phyloP scores from a whole-genome alignment of 2,329 filamentous ascomycete genomes.

The Chrysosporium queenslandicum region DNA sequence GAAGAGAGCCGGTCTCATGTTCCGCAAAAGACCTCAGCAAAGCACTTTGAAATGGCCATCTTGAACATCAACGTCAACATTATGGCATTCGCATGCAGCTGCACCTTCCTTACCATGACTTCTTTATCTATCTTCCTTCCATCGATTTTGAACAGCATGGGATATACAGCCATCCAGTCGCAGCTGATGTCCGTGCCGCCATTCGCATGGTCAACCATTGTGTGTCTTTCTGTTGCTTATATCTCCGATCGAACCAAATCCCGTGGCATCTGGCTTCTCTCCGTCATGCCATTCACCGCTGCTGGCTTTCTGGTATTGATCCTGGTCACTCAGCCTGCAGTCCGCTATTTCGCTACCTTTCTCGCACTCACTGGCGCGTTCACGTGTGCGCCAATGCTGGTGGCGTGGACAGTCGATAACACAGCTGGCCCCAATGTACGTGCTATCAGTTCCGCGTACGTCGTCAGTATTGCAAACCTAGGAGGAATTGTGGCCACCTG shows the following conservation, averaged over 20 bases:
- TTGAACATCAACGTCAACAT: slow-evolving; percentile 37
- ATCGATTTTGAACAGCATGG: slow-evolving; percentile 10
- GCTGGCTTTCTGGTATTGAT: slow-evolving; percentile 26
- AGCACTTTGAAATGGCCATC: slow-evolving; percentile 25
- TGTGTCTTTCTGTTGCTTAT: slow-evolving; percentile 8
- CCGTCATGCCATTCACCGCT: slow-evolving; percentile 9
- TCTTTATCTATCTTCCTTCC: slow-evolving; percentile 13
- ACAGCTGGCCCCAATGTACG: slow-evolving; percentile 43
- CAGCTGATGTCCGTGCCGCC: slow-evolving; percentile 11
- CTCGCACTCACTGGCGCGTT: slow-evolving; percentile 32
- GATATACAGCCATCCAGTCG: slow-evolving; percentile 3
- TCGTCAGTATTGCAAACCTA: slow-evolving; percentile 47
- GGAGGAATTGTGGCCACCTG: slow-evolving; percentile 13
- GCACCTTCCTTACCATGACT: slow-evolving; percentile 5
- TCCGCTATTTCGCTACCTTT: slow-evolving; percentile 33
- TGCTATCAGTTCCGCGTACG: slow-evolving; percentile 48
- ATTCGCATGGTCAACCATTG: slow-evolving; percentile 10
- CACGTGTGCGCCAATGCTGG: slow-evolving; percentile 25
- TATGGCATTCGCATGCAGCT: slow-evolving; percentile 27
- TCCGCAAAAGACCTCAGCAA: slow-evolving; percentile 13
- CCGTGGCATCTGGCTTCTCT: slow-evolving; percentile 8
- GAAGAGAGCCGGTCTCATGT: slow-evolving; percentile 5
- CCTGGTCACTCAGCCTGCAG: slow-evolving; percentile 22
- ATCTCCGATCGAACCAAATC: slow-evolving; percentile 10
- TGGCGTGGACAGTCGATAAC: slow-evolving; percentile 47